A percentile compares a stretch with the other conserved stretches of the same genome.
phyloP scores from a whole-genome alignment of 306 rosid species.

The Vigna trinervia region DNA sequence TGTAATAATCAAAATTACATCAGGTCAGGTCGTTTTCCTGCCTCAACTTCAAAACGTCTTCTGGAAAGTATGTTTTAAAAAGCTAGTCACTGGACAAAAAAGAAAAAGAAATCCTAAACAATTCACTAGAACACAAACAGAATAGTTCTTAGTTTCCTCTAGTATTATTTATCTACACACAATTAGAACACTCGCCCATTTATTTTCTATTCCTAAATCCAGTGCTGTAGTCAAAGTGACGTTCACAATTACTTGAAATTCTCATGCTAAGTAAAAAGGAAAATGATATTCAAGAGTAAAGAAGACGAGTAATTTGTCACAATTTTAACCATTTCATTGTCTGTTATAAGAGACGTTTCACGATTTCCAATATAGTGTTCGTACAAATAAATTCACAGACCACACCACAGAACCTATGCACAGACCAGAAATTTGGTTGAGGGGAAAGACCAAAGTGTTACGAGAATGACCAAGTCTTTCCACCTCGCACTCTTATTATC shows the following conservation, averaged over 20 bases:
- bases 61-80: too few species aligned
- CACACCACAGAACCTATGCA: conserved; percentile 31
- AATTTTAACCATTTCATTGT: conserved; percentile 26
- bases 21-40: too few species aligned
- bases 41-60: too few species aligned
- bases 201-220: neutral
- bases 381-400: conserved; percentile 27
- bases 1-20: too few species aligned
- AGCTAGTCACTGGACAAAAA: too few species aligned
- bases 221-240: neutral
- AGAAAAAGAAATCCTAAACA: too few species aligned
- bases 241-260: neutral
- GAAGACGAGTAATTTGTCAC: neutral
- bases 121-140: too few species aligned
- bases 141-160: too few species aligned
- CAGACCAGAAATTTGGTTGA: neutral
- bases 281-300: neutral
- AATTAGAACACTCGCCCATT: neutral
- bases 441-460: neutral
- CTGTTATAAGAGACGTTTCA: conserved; percentile 29
- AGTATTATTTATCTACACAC: neutral
- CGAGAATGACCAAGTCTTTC: conserved; percentile 14
- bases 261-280: neutral
- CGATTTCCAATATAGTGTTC: neutral
- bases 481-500: conserved; percentile 26